Conservation (phyloP, 305 asterid species). For the Fraxinus baroniana region DNA sequence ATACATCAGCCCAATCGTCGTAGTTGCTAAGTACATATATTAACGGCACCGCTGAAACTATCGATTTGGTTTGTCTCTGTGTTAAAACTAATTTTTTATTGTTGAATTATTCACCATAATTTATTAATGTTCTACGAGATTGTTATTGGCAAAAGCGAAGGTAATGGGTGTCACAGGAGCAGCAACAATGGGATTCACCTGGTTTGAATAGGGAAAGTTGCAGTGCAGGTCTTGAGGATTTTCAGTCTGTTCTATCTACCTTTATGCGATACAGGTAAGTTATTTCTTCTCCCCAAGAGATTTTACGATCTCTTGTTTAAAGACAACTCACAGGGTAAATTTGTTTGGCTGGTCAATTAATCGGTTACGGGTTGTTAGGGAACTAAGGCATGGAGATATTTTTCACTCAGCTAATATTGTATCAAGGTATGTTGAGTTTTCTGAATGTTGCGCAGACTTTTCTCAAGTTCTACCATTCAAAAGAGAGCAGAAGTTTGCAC, state of each 20-base stretch:
- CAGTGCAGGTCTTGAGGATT: slow-evolving; percentile 77
- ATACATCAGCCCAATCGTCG: neutral
- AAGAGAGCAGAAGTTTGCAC: neutral
- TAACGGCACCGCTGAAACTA: slow-evolving; percentile 14
- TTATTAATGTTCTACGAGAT: slow-evolving; percentile 63
- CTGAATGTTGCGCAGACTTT: slow-evolving; percentile 13
- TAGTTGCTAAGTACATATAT: neutral
- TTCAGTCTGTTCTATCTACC: slow-evolving; percentile 74
- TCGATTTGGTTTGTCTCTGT: slow-evolving; percentile 2
- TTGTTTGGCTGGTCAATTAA: slow-evolving; percentile 37
- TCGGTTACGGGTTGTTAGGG: slow-evolving; percentile 76
- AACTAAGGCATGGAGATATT: slow-evolving; percentile 84
- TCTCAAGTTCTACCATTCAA: neutral
- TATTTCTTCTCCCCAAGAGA: slow-evolving; percentile 5
- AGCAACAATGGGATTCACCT: slow-evolving; percentile 40
- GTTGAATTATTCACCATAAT: neutral
- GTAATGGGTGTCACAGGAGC: slow-evolving; percentile 44
- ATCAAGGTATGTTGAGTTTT: slow-evolving; percentile 59
- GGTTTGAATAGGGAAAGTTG: slow-evolving; percentile 55
- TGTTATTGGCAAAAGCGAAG: slow-evolving; percentile 84
- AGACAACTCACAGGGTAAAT: slow-evolving; percentile 15
- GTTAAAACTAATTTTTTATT: neutral
- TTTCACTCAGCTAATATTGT: slow-evolving; percentile 86
- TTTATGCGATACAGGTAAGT: slow-evolving; percentile 79
- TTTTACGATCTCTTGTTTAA: slow-evolving; percentile 15